Evolutionary conservation across 495 filamentous ascomycete genomes (phyloP).

Genomic region (Lindgomyces ingoldianus): DNA sequence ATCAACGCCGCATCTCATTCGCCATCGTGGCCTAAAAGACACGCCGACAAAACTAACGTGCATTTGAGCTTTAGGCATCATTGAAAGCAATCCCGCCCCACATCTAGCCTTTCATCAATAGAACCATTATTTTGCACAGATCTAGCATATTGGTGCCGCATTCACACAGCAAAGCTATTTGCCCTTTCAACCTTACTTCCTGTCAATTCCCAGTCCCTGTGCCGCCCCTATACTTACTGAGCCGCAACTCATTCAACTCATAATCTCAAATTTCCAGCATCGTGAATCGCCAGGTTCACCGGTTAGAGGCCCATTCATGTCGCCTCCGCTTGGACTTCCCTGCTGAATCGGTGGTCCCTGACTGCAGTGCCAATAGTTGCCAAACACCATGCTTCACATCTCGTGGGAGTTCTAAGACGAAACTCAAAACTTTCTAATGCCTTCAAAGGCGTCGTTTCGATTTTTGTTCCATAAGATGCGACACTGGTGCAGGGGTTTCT

Average conservation of each 20-base stretch:
- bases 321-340: neutral
- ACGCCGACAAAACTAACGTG: conserved; percentile 4
- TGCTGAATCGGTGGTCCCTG: no score
- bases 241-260: neutral
- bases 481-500: no score
- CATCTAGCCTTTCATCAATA: neutral
- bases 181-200: neutral
- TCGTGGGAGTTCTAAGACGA: no score
- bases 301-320: no score
- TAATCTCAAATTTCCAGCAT: neutral
- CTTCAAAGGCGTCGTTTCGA: no score
- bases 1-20: neutral
- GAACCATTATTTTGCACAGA: neutral
- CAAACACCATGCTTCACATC: no score
- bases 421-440: no score
- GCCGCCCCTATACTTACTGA: no score
- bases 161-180: neutral
- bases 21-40: neutral
- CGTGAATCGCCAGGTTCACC: neutral
- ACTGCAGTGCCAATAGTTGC: no score
- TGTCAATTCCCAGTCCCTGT: neutral
- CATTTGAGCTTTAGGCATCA: conserved; percentile 7
- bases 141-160: conserved; percentile 5
- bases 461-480: no score
- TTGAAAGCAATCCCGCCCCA: neutral